Conservation (phyloP, 805 yeast species). For the Candida awuae region DNA sequence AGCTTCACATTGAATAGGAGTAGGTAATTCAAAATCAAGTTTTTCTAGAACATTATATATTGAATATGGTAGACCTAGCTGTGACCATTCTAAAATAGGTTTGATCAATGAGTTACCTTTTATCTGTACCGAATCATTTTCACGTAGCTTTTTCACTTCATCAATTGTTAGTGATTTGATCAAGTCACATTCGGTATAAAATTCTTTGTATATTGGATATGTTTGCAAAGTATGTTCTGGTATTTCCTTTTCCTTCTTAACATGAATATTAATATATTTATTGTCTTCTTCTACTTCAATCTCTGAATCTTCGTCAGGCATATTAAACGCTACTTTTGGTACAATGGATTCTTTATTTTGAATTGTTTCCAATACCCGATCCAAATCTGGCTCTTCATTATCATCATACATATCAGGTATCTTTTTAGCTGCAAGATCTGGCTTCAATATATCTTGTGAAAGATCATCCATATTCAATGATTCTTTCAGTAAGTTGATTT, state of each 20-base stretch:
- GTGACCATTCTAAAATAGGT: constrained; percentile 74
- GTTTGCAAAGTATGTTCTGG: constrained; percentile 39
- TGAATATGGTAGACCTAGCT: constrained; percentile 64
- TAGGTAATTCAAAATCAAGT: constrained; percentile 53
- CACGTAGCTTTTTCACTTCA: constrained; percentile 49
- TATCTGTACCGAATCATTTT: constrained; percentile 59
- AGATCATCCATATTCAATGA: too few relatives aligned
- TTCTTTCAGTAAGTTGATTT: background rate
- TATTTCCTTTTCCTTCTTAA: constrained; percentile 43
- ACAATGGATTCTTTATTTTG: constrained; percentile 1
- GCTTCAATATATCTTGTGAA: too few relatives aligned
- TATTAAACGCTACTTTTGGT: background rate
- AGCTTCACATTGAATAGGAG: constrained; percentile 87
- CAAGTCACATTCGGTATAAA: constrained; percentile 57
- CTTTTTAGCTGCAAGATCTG: constrained; percentile 9
- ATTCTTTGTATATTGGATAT: constrained; percentile 48
- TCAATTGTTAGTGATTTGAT: constrained; percentile 38
- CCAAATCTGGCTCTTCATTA: constrained; percentile 5
- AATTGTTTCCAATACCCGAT: background rate
- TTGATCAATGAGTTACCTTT: constrained; percentile 45
- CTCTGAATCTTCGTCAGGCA: background rate
- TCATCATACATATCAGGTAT: background rate
- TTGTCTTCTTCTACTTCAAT: constrained; percentile 21
- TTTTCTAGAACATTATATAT: constrained; percentile 45
- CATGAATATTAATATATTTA: constrained; percentile 31